Conservation (phyloP, 2,329 filamentous ascomycete species). For the Dothidotthia symphoricarpi region DNA sequence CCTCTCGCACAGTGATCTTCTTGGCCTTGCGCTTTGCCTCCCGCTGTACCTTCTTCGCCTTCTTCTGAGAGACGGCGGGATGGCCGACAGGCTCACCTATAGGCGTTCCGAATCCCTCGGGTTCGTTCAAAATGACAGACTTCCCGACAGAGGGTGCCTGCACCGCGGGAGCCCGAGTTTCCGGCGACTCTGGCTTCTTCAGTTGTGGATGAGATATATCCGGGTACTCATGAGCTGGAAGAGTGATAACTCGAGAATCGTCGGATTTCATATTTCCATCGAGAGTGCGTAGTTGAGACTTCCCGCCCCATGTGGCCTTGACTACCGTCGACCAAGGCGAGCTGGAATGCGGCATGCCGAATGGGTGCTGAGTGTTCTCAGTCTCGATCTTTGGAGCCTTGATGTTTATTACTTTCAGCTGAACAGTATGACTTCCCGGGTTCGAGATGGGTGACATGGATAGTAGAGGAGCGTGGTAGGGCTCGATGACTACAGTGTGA, state of each 20-base stretch:
- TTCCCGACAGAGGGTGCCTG: not conserved
- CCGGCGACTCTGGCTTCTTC: not conserved
- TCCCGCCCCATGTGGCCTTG: slow-evolving; percentile 5
- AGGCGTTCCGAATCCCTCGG: slow-evolving; percentile 5
- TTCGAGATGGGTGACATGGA: slow-evolving; percentile 3
- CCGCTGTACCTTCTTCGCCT: slow-evolving; percentile 22
- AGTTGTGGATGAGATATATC: too few relatives aligned
- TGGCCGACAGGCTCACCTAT: not conserved
- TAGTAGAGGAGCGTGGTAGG: slow-evolving; percentile 15
- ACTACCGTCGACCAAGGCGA: not conserved
- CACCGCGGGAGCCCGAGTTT: not conserved
- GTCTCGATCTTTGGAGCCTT: not conserved
- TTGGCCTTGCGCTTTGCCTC: slow-evolving; percentile 23
- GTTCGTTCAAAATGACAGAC: not conserved
- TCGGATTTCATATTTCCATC: too few relatives aligned
- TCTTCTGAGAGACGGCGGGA: slow-evolving; percentile 20
- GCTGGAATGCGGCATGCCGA: too few relatives aligned
- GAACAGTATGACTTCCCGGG: slow-evolving; percentile 4
- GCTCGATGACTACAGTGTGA: slow-evolving; percentile 13
- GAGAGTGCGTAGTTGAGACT: not conserved
- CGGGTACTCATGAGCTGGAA: too few relatives aligned
- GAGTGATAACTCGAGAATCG: too few relatives aligned
- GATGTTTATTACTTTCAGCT: slow-evolving; percentile 10
- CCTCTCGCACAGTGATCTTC: slow-evolving; percentile 7
- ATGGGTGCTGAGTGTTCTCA: too few relatives aligned